Conservation (phyloP, 148 eudicot genomes). For the Hydrangea macrophylla region DNA sequence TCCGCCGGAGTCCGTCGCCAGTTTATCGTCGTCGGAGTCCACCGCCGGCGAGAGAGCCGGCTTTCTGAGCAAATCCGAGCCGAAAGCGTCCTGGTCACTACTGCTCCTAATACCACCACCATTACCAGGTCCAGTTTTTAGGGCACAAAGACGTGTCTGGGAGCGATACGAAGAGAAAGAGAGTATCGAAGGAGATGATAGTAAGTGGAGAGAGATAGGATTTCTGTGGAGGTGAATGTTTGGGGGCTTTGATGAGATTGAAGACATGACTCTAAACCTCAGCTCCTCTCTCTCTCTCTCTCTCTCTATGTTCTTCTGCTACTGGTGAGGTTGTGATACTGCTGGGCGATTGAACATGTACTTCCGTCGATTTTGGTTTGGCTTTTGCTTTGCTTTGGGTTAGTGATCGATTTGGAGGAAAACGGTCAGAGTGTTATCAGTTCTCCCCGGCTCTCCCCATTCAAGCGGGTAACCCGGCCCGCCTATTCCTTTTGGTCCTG, state of each 20-base stretch:
- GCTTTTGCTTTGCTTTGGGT: too few relatives aligned
- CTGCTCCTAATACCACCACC: constrained; percentile 18
- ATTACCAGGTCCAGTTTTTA: constrained; percentile 25
- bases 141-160: constrained; percentile 14
- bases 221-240: constrained; percentile 22
- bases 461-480: too few relatives aligned
- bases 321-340: too few relatives aligned
- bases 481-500: too few relatives aligned
- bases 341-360: too few relatives aligned
- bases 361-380: too few relatives aligned
- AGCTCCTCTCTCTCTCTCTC: too few relatives aligned
- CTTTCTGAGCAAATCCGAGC: constrained; percentile 55
- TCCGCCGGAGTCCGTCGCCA: too few relatives aligned
- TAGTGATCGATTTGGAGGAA: too few relatives aligned
- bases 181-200: constrained; percentile 24
- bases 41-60: constrained; percentile 36
- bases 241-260: constrained; percentile 3
- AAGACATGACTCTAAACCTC: constrained; percentile 20
- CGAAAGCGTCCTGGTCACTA: constrained; percentile 24
- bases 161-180: constrained; percentile 17
- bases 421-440: too few relatives aligned
- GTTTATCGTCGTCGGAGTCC: constrained; percentile 12
- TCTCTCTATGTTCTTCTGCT: too few relatives aligned
- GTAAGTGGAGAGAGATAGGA: constrained; percentile 18
- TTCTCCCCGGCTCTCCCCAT: too few relatives aligned